Evolutionary conservation across 371 early-diverging fungal genomes (phyloP), one percentile per base, ranked within the genome.

Genomic region (Lichtheimia ramosa): DNA sequence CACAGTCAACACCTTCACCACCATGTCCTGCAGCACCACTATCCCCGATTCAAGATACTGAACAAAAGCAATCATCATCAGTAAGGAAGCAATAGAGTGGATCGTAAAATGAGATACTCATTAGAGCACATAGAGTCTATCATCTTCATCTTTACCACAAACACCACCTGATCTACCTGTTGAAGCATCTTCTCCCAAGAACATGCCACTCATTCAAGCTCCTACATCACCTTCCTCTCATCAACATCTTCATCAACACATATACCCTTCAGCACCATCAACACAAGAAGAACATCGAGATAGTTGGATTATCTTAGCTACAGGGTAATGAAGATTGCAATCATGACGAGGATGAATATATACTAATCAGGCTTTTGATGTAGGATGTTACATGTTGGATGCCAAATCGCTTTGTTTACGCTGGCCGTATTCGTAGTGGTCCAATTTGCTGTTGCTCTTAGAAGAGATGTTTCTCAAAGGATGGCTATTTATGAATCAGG

Each of bases 401-500:
- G 61, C 39, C 34, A 54, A 10, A 41, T 66, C 20, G 66, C 54
- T 18, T 39, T 61, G 16, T 62, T 58, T 48, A 43, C 55, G 3
- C 41, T 66, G 50, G 54, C 54, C 23, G 42, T 66, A 14, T 66
- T 62, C 51, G 24, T 66, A 13, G 27, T 23, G 25, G 34, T 66
- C 13, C 66, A 66, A 54, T 66, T 66, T 61, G 58, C 59, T 18
- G 43, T 62, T 18, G 58, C 59, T 8, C 34, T 66, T 12, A 57
- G 53, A 18, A 40, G 43, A 1, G 66, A 66, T 28, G 54, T 66
- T 10, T 28, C 43, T 40, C 23, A 23, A 14, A 61, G 60, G 50
- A 39, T 62, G 51, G 51, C 42, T 10, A 46, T 53, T 18, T 66
- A 62, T 43, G 66, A 66, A 54, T 66, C 66, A 46, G 57, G 65